These are phyloP conservation scores for Physcia stellaris DNA, from an alignment of 495 filamentous ascomycete genomes.

Conservation along the genomic window DNA sequence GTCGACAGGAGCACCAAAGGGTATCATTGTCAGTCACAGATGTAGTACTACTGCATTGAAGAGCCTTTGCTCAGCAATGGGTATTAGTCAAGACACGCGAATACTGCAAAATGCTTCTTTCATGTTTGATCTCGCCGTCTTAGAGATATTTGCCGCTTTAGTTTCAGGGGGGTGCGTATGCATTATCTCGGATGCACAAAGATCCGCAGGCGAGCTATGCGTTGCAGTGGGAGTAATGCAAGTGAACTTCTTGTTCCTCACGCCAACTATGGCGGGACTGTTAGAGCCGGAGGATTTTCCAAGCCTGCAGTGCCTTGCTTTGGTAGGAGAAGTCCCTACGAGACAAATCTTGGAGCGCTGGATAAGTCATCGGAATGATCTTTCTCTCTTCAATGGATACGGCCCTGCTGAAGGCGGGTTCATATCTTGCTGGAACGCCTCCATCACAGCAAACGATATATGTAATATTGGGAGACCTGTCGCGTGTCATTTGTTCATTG, in stretches of 20 bases:
- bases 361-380: conserved; percentile 6
- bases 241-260: conserved; percentile 33
- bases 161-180: conserved; percentile 4
- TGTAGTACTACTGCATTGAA: neutral
- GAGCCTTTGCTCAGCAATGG: neutral
- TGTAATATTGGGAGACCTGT: neutral
- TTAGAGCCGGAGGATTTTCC: conserved; percentile 30
- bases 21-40: neutral
- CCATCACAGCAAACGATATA: conserved; percentile 3
- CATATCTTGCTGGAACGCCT: conserved; percentile 12
- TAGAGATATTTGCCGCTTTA: conserved; percentile 4
- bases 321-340: conserved; percentile 36
- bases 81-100: neutral
- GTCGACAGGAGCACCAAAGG: too few species aligned
- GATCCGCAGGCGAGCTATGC: conserved; percentile 7
- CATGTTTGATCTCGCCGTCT: conserved; percentile 2
- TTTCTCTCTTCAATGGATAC: neutral
- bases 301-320: conserved; percentile 30
- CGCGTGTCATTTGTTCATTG: conserved; percentile 20
- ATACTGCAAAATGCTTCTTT: conserved; percentile 5
- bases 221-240: conserved; percentile 13
- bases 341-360: conserved; percentile 27
- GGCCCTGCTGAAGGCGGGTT: neutral
- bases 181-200: conserved; percentile 5
- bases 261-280: conserved; percentile 36